Evolutionary conservation across 2,329 filamentous ascomycete species (phyloP), one percentile per base, ranked within the genome.

Genomic region (Helicocarpus griseus): DNA sequence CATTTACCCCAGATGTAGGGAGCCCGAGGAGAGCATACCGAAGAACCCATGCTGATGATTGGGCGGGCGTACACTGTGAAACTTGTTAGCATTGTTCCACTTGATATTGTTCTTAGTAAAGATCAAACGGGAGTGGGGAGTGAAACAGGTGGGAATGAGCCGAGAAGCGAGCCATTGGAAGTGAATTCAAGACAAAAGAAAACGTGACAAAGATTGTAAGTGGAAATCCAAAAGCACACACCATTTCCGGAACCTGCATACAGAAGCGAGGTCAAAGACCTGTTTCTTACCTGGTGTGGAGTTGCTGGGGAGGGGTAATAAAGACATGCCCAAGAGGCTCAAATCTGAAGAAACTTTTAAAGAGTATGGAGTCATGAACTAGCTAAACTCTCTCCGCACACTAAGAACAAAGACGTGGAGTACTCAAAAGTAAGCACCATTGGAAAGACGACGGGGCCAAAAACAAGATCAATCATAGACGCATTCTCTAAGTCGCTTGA

Each of bases 61-160:
- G n/a, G 24, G 35, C n/a, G 13, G 48, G 43, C 29, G n/a, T 29
- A 35, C 24, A 14, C 14, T 38, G 38, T 21, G 39, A 40, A 43
- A 33, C 14, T 48, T 36, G 17, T 45, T 36, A 36, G 45, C 26
- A 47, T 47, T 47, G 45, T 47, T 26, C 13, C 17, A 5, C 22
- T 47, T 38, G 6, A 24, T 47, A 47, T 47, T 47, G 45, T 47
- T 36, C 45, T 36, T 47, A n/a, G 24, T 36, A n/a, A 47, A 26
- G 24, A 7, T 7, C 17, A 35, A 47, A 36, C 7, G 45, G 36
- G 29, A 11, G 45, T 47, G 29, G 45, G 36, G 45, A 28, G 17
- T 36, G 45, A 19, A 24, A 46, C 17, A 19, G 17, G n/a, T 24
- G 17, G 11, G 5, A 46, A 26, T 36, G 21, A 47, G n/a, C 29